Conservation (phyloP, 2,329 filamentous ascomycete species). For the Aspergillus versicolor region DNA sequence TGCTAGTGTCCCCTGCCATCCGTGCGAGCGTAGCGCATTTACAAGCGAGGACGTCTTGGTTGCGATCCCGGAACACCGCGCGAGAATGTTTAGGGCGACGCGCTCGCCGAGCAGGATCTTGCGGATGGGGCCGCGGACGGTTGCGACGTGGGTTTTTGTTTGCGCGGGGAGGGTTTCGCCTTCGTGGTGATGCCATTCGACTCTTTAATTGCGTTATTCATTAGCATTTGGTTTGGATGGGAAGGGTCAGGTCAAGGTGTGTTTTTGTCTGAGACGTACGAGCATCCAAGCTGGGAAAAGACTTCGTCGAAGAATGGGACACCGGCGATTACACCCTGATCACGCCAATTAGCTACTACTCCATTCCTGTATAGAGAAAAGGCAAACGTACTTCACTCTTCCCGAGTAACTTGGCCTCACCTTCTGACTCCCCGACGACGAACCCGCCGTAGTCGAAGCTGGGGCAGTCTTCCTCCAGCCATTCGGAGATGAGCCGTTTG, state of each 20-base stretch:
- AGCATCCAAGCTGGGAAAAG: conserved; percentile 84
- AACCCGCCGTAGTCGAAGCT: conserved; percentile 97
- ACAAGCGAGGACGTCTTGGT: conserved; percentile 56
- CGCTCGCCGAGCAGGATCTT: conserved; percentile 87
- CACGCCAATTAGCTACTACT: background rate
- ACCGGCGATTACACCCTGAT: conserved; percentile 77
- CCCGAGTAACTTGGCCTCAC: conserved; percentile 52
- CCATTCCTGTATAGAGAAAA: background rate
- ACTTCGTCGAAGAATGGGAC: conserved; percentile 95
- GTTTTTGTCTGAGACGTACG: conserved; percentile 43
- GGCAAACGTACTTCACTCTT: conserved; percentile 50
- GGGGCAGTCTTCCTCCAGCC: conserved; percentile 95
- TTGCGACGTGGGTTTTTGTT: conserved; percentile 63
- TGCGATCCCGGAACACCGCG: conserved; percentile 88
- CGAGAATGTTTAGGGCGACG: conserved; percentile 86
- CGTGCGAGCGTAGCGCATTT: conserved; percentile 55
- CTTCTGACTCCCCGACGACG: conserved; percentile 69
- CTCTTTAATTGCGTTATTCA: conserved; percentile 42
- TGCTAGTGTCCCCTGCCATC: conserved; percentile 81
- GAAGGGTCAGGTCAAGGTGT: background rate
- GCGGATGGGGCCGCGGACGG: conserved; percentile 79
- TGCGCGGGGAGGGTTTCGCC: conserved; percentile 67
- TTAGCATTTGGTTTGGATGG: background rate
- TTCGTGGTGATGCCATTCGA: conserved; percentile 83
- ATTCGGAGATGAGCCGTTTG: conserved; percentile 75